phyloP scores from a whole-genome alignment of 2,329 filamentous ascomycete genomes.

The Dryadomyces quercus-mongolicae region DNA sequence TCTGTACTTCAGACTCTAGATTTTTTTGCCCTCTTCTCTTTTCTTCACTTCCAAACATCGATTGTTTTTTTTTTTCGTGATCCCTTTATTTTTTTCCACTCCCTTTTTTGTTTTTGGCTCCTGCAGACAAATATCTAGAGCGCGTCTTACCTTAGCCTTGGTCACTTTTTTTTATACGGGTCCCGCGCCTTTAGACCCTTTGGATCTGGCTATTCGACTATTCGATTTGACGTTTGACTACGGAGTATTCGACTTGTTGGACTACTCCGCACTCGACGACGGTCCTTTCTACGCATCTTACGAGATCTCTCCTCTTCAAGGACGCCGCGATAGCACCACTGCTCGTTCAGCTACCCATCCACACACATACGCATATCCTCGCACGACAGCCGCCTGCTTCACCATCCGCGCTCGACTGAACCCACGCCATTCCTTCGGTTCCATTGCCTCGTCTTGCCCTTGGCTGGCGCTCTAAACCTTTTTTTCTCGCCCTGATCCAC shows the following conservation, averaged over 20 bases:
- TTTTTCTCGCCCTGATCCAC: not conserved
- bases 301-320: not conserved
- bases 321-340: not conserved
- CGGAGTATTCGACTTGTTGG: too few species aligned
- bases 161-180: not conserved
- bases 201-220: too few species aligned
- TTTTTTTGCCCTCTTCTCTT: not conserved
- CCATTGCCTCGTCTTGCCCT: not conserved
- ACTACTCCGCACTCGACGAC: too few species aligned
- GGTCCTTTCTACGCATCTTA: not conserved
- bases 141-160: not conserved
- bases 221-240: too few species aligned
- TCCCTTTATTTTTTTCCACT: not conserved
- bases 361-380: too few species aligned
- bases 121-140: too few species aligned
- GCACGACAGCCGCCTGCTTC: not conserved
- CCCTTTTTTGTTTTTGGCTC: not conserved
- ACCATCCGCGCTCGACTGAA: not conserved
- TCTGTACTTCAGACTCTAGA: too few species aligned
- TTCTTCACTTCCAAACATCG: not conserved
- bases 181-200: not conserved
- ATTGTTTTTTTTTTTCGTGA: not conserved
- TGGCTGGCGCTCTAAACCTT: not conserved
- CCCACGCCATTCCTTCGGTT: constrained; percentile 1
- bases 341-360: not conserved